Conservation (phyloP, 768 basidiomycete species). For the Lactarius tabidus region DNA sequence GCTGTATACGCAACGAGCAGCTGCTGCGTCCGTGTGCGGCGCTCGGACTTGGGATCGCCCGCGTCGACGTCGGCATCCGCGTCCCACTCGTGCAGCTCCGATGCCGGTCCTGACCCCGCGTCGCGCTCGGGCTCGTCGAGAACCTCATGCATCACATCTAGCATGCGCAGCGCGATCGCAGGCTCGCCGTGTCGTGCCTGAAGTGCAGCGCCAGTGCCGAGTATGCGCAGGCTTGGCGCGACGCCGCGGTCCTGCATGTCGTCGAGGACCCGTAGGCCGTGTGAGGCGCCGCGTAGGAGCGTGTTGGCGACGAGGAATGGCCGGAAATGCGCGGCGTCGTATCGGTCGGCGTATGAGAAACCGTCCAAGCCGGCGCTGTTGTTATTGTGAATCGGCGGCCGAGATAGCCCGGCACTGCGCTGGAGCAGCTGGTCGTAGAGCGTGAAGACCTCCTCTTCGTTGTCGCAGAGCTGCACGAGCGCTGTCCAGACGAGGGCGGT, state of each 20-base stretch:
- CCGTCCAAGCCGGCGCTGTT: neutral
- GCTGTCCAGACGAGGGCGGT: conserved; percentile 37
- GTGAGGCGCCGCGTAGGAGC: conserved; percentile 29
- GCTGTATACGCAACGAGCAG: conserved; percentile 2
- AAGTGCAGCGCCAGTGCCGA: conserved; percentile 45
- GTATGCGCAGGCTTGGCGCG: conserved; percentile 43
- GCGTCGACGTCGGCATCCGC: neutral
- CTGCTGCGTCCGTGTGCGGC: neutral
- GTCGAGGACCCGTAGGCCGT: conserved; percentile 40
- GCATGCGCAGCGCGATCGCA: conserved; percentile 37
- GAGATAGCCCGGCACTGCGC: neutral
- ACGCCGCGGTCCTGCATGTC: conserved; percentile 52
- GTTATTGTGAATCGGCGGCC: neutral
- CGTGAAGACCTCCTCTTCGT: conserved; percentile 29
- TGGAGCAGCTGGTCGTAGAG: conserved; percentile 45
- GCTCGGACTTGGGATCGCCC: neutral
- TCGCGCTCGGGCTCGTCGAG: neutral
- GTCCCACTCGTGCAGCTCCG: neutral
- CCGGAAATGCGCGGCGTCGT: conserved; percentile 44
- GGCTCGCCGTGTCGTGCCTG: conserved; percentile 42
- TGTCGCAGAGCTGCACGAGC: conserved; percentile 28
- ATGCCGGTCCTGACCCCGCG: neutral
- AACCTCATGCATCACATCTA: conserved; percentile 26
- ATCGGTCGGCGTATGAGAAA: conserved; percentile 3
- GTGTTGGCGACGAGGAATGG: conserved; percentile 49